Conservation (phyloP, 768 basidiomycete genomes). For the Boletus reticuloceps region DNA sequence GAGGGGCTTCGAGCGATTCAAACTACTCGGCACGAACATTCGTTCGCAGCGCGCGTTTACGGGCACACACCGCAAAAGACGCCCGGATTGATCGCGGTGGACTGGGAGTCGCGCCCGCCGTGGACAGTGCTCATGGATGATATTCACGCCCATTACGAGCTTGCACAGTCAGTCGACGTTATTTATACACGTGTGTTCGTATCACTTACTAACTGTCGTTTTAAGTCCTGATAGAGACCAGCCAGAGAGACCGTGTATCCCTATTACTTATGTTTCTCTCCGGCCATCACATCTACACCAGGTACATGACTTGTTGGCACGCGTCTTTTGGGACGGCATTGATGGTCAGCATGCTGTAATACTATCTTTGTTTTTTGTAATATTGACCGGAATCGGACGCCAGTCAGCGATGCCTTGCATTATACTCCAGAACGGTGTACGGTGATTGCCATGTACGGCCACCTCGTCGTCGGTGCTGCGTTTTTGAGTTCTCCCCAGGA, state of each 20-base stretch:
- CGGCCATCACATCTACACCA: constrained; percentile 59
- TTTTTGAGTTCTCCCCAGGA: constrained; percentile 77
- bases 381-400: neutral
- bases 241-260: constrained; percentile 40
- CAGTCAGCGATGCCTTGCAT: constrained; percentile 70
- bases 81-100: constrained; percentile 49
- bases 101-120: constrained; percentile 69
- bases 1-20: constrained; percentile 53
- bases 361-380: neutral
- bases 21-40: constrained; percentile 62
- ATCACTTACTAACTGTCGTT: neutral
- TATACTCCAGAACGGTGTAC: constrained; percentile 71
- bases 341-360: constrained; percentile 46
- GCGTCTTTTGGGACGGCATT: constrained; percentile 76
- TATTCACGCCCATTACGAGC: constrained; percentile 58
- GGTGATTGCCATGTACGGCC: constrained; percentile 69
- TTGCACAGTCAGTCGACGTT: constrained; percentile 49
- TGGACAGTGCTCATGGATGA: constrained; percentile 80
- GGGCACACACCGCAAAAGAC: constrained; percentile 34
- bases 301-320: constrained; percentile 65
- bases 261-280: constrained; percentile 64
- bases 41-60: constrained; percentile 64
- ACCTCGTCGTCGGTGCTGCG: constrained; percentile 69
- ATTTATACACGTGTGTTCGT: neutral
- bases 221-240: constrained; percentile 55